Evolutionary conservation across 768 basidiomycete genomes (phyloP).

Genomic region (Mycena capillaripes): DNA sequence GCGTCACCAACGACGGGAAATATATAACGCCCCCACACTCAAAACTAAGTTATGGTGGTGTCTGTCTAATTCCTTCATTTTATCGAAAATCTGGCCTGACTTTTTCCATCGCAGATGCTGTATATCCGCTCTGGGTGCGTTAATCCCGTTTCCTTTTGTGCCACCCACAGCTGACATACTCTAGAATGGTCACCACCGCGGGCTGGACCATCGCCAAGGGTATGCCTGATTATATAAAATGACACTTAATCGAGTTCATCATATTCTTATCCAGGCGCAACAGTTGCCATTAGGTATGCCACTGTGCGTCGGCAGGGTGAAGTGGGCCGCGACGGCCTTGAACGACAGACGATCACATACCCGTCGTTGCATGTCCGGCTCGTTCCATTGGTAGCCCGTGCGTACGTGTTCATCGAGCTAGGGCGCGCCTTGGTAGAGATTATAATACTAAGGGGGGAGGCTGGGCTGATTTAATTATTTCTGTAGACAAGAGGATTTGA

Average conservation of each 20-base stretch:
- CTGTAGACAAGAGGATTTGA: conserved; percentile 70
- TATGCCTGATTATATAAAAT: conserved; percentile 35
- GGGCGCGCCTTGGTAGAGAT: conserved; percentile 69
- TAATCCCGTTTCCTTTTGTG: no score
- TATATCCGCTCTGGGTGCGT: conserved; percentile 77
- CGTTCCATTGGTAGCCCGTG: conserved; percentile 75
- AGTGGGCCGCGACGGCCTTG: conserved; percentile 63
- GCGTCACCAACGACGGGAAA: conserved; percentile 72
- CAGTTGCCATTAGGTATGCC: conserved; percentile 78
- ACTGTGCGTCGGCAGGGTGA: conserved; percentile 81
- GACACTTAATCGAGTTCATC: background rate
- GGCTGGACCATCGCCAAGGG: conserved; percentile 80
- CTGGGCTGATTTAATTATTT: no score
- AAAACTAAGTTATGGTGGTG: conserved; percentile 83
- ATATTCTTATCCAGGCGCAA: conserved; percentile 56
- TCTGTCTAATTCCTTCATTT: conserved; percentile 49
- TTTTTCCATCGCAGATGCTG: conserved; percentile 66
- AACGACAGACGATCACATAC: conserved; percentile 77
- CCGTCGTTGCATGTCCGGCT: conserved; percentile 83
- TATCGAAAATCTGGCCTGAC: background rate
- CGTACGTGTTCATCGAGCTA: conserved; percentile 77
- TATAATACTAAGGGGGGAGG: no score
- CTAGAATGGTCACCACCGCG: conserved; percentile 73
- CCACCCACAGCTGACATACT: background rate
- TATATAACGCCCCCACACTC: conserved; percentile 80